Conservation (phyloP, 805 yeast genomes). For the Pichia exigua region DNA sequence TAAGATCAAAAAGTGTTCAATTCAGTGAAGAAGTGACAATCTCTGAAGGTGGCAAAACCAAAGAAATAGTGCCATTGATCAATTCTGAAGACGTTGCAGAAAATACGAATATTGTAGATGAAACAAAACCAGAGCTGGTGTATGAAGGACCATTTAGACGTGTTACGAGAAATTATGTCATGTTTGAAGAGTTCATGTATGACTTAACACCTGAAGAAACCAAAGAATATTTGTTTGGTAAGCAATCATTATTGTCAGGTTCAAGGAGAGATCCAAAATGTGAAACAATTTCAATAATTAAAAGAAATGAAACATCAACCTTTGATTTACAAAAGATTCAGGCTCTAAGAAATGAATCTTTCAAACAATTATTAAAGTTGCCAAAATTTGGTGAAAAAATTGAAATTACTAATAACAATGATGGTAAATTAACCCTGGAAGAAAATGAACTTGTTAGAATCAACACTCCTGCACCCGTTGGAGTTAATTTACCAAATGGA, state of each 20-base stretch:
- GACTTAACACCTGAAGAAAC: conserved; percentile 26
- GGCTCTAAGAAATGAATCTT: conserved; percentile 23
- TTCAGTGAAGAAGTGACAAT: background rate
- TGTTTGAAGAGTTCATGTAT: conserved; percentile 41
- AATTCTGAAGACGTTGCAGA: background rate
- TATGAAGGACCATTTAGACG: conserved; percentile 67
- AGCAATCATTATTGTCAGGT: conserved; percentile 45
- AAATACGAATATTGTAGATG: background rate
- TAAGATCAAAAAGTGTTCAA: background rate
- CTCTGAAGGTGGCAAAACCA: background rate
- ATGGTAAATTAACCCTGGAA: conserved; percentile 25
- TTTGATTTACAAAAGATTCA: conserved; percentile 20
- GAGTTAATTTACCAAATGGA: conserved; percentile 64
- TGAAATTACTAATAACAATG: conserved; percentile 36
- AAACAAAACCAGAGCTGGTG: conserved; percentile 7
- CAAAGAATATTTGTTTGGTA: conserved; percentile 49
- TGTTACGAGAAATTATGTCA: conserved; percentile 47
- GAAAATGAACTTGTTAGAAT: conserved; percentile 40
- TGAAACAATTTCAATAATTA: conserved; percentile 32
- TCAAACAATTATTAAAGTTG: conserved; percentile 36
- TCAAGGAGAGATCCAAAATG: conserved; percentile 46
- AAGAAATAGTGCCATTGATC: background rate
- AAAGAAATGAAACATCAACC: conserved; percentile 22
- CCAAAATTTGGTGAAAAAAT: conserved; percentile 59
- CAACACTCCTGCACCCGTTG: conserved; percentile 66